Percentiles rank a stretch among this genome's conserved stretches.
These are phyloP conservation scores for Bipolaris gigantea DNA, from an alignment of 2,329 filamentous ascomycete species.

Conservation along the genomic window DNA sequence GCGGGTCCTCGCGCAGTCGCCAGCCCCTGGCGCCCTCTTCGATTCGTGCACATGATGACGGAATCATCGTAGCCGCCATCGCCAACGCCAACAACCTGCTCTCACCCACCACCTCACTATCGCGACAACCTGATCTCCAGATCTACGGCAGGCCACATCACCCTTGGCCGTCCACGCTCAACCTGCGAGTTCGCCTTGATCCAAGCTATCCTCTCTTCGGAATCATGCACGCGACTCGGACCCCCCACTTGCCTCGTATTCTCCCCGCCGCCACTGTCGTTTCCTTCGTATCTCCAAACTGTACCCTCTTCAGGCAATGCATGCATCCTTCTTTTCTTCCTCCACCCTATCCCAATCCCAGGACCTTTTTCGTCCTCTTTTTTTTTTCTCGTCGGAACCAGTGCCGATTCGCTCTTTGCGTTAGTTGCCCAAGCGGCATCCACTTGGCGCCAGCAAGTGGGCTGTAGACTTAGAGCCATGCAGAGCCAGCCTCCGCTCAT, in stretches of 20 bases:
- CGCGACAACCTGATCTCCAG: conserved; percentile 1
- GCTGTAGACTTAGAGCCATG: neutral
- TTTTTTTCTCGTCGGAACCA: conserved; percentile 8
- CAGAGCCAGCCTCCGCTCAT: neutral
- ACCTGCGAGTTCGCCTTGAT: neutral
- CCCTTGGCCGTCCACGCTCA: neutral
- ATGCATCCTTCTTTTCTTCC: neutral
- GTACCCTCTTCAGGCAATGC: conserved; percentile 3
- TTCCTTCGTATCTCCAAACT: conserved; percentile 4
- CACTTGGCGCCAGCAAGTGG: neutral
- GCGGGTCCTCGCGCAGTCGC: conserved; percentile 10
- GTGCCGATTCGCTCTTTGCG: conserved; percentile 2
- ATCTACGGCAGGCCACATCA: conserved; percentile 2
- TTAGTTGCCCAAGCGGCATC: neutral
- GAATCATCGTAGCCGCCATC: conserved; percentile 1
- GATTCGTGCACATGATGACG: conserved; percentile 12
- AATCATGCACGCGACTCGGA: conserved; percentile 1
- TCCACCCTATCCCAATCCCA: neutral
- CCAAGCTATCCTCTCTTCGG: neutral
- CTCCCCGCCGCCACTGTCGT: neutral
- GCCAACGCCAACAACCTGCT: neutral
- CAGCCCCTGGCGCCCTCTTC: conserved; percentile 12
- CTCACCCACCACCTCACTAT: conserved; percentile 1
- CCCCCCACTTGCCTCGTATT: neutral
- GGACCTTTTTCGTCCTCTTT: conserved; percentile 2